phyloP scores from a whole-genome alignment of 306 rosid species.

The Glycine soja region DNA sequence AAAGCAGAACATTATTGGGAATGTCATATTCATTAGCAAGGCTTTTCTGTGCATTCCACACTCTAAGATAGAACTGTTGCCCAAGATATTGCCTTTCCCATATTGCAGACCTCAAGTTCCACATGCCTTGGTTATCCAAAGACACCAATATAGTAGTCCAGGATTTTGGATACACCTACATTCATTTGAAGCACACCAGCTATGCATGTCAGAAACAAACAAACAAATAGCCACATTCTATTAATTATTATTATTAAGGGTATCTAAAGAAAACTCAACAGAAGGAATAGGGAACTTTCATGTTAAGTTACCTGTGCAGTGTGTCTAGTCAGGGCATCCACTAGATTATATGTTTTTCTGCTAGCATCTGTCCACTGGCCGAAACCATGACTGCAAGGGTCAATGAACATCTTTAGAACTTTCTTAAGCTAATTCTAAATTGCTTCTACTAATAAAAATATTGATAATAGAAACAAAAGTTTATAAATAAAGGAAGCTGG shows the following conservation, averaged over 20 bases:
- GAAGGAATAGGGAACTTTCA: background rate
- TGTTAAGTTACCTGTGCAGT: conserved; percentile 78
- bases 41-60: conserved; percentile 70
- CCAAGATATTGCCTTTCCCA: conserved; percentile 98
- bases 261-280: background rate
- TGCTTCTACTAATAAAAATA: conserved; percentile 21
- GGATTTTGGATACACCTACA: conserved; percentile 85
- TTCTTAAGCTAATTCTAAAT: background rate
- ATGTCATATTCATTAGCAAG: conserved; percentile 83
- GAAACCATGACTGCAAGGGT: conserved; percentile 65
- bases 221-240: conserved; percentile 8
- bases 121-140: conserved; percentile 96
- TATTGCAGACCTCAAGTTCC: conserved; percentile 91
- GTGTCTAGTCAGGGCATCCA: conserved; percentile 90
- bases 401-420: conserved; percentile 38
- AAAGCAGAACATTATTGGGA: conserved; percentile 74
- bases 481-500: conserved; percentile 2
- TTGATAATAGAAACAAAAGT: conserved; percentile 4
- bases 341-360: conserved; percentile 74
- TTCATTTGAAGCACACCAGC: conserved; percentile 12
- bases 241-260: background rate
- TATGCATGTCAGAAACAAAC: conserved; percentile 26
- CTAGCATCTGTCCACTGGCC: conserved; percentile 77
- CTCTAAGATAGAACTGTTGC: conserved; percentile 85
- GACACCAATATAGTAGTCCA: conserved; percentile 92